Evolutionary conservation across 768 basidiomycete species (phyloP).

Genomic region (Trametes maxima): DNA sequence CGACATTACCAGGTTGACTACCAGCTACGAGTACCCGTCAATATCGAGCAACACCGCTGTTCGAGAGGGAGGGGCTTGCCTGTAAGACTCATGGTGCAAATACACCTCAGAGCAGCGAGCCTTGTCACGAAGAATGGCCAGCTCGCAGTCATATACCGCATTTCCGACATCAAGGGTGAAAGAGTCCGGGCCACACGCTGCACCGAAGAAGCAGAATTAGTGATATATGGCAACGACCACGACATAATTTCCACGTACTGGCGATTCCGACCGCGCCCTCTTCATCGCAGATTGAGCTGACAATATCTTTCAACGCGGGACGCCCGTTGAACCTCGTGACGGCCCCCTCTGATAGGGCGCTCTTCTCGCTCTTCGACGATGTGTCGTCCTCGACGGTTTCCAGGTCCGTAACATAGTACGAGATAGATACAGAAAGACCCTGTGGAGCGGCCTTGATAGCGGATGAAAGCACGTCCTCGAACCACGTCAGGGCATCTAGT

Average conservation of each 20-base stretch:
- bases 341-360: slow-evolving; percentile 25
- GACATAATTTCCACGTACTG: slow-evolving; percentile 23
- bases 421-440: slow-evolving; percentile 13
- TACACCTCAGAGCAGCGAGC: slow-evolving; percentile 32
- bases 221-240: background rate
- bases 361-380: slow-evolving; percentile 18
- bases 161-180: slow-evolving; percentile 38
- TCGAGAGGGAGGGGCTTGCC: slow-evolving; percentile 24
- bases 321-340: slow-evolving; percentile 19
- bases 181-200: slow-evolving; percentile 36
- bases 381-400: slow-evolving; percentile 21
- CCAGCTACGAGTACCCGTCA: background rate
- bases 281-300: slow-evolving; percentile 1
- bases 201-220: slow-evolving; percentile 4
- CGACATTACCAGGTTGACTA: background rate
- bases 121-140: slow-evolving; percentile 34
- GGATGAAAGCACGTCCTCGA: slow-evolving; percentile 20
- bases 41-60: too few species aligned
- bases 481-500: slow-evolving; percentile 28
- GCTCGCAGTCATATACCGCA: slow-evolving; percentile 35
- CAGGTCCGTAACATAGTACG: background rate
- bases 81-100: slow-evolving; percentile 38
- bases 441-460: slow-evolving; percentile 14
- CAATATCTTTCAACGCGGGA: background rate
- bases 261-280: slow-evolving; percentile 29